Conservation (phyloP, 2,329 filamentous ascomycete species). For the Penicillium expansum region DNA sequence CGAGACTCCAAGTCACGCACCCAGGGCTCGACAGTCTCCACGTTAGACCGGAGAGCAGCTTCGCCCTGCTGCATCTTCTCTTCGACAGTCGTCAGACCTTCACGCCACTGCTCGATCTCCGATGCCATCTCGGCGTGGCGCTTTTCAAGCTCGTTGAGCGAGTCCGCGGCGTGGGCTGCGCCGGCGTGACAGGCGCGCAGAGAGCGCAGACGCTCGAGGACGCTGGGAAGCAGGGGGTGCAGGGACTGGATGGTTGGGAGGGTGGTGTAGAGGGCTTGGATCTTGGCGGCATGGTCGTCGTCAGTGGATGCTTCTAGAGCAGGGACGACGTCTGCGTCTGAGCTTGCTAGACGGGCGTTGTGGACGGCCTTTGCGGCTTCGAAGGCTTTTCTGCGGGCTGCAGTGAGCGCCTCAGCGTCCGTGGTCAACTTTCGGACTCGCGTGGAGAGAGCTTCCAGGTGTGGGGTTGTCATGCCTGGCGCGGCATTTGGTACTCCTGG, state of each 20-base stretch:
- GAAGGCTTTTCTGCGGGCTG: conserved; percentile 43
- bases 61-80: conserved; percentile 68
- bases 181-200: conserved; percentile 81
- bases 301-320: conserved; percentile 48
- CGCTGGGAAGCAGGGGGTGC: conserved; percentile 75
- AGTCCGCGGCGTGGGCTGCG: conserved; percentile 76
- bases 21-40: conserved; percentile 82
- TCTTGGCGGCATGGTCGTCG: conserved; percentile 74
- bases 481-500: conserved; percentile 14
- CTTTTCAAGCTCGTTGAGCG: conserved; percentile 72
- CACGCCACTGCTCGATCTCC: conserved; percentile 83
- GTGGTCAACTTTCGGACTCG: conserved; percentile 45
- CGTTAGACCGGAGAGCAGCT: conserved; percentile 70
- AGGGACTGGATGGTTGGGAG: conserved; percentile 85
- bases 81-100: conserved; percentile 77
- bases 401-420: conserved; percentile 45
- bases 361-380: conserved; percentile 44
- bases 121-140: conserved; percentile 76
- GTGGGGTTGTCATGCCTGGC: conserved; percentile 38
- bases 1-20: conserved; percentile 81
- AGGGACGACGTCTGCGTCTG: conserved; percentile 26
- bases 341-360: conserved; percentile 36
- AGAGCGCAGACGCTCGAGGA: conserved; percentile 81
- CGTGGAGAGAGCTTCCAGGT: conserved; percentile 45
- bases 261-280: conserved; percentile 87